Percentiles rank a stretch among this genome's conserved stretches.
Evolutionary conservation across 1,284 basidiomycete genomes (phyloP).

Genomic region (Pseudozyma pruni): DNA sequence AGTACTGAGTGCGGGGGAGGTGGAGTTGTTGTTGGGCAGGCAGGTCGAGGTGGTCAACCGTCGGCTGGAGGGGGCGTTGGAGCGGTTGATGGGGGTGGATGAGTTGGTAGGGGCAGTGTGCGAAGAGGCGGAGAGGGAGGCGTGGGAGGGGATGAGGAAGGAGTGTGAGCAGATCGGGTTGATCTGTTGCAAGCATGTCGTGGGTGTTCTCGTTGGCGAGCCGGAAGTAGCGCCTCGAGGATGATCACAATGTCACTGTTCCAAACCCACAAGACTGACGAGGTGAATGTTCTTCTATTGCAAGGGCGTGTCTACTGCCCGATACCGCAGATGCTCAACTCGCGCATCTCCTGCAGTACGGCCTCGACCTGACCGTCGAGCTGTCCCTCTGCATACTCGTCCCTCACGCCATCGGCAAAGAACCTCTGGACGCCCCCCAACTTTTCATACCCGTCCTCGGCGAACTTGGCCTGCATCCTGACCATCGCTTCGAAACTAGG

Average conservation of each 20-base stretch:
- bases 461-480: slow-evolving; percentile 95
- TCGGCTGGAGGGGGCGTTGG: slow-evolving; percentile 22
- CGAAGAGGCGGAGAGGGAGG: slow-evolving; percentile 4
- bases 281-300: too few species aligned
- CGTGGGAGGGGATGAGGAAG: slow-evolving; percentile 5
- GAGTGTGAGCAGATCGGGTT: slow-evolving; percentile 24
- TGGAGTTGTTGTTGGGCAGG: slow-evolving; percentile 4
- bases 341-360: slow-evolving; percentile 94
- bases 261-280: too few species aligned
- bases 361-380: slow-evolving; percentile 95
- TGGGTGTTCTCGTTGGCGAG: slow-evolving; percentile 22
- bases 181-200: slow-evolving; percentile 43
- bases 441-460: slow-evolving; percentile 98
- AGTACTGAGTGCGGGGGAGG: slow-evolving; percentile 2
- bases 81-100: slow-evolving; percentile 18
- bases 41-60: slow-evolving; percentile 14
- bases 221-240: not conserved
- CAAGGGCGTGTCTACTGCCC: slow-evolving; percentile 30
- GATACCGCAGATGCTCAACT: slow-evolving; percentile 79
- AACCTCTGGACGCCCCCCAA: slow-evolving; percentile 93
- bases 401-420: slow-evolving; percentile 64
- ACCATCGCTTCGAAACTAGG: slow-evolving; percentile 97
- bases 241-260: too few species aligned
- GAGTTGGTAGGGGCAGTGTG: slow-evolving; percentile 2
- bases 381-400: slow-evolving; percentile 93